Evolutionary conservation across 176 grass and related monocot genomes (phyloP).

Genomic region (sorghum (Sorghum bicolor)): DNA sequence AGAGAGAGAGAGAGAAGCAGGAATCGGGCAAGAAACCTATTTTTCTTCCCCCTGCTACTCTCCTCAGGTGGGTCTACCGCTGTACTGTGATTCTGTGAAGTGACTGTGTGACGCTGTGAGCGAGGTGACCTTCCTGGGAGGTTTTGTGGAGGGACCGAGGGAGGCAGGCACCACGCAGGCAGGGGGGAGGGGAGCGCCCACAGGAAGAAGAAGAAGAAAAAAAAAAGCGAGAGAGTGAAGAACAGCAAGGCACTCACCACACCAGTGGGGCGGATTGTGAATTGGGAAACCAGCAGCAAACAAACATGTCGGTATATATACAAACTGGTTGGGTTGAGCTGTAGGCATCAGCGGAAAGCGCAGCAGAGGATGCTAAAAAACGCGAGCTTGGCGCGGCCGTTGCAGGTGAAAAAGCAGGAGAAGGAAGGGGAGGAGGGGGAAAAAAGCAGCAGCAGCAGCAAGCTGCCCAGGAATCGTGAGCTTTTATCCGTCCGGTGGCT

Average conservation of each 20-base stretch:
- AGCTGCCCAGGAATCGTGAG: constrained; percentile 2
- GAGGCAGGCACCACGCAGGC: not conserved
- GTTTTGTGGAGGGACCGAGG: constrained; percentile 17
- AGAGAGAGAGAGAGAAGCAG: constrained; percentile 4
- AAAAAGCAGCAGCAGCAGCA: not conserved
- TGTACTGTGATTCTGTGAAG: constrained; percentile 30
- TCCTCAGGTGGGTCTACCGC: constrained; percentile 35
- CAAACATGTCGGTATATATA: constrained; percentile 20
- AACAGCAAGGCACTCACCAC: constrained; percentile 24
- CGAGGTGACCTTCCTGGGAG: constrained; percentile 12
- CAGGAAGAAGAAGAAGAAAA: constrained; percentile 30
- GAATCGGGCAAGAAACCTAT: constrained; percentile 29
- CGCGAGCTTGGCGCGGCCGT: constrained; percentile 12
- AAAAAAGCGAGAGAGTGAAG: not conserved
- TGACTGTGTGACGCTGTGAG: not conserved
- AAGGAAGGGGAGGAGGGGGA: not conserved
- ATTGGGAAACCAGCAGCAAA: constrained; percentile 23
- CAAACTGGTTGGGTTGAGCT: constrained; percentile 39
- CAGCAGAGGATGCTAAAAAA: constrained; percentile 19
- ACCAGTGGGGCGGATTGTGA: constrained; percentile 10
- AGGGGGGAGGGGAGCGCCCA: not conserved
- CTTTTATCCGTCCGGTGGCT: constrained; percentile 21
- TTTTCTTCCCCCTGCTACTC: not conserved
- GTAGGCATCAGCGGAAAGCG: constrained; percentile 31
- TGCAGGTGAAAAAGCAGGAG: constrained; percentile 23